Conservation (phyloP, 768 basidiomycete genomes). For the Saitozyma podzolica region DNA sequence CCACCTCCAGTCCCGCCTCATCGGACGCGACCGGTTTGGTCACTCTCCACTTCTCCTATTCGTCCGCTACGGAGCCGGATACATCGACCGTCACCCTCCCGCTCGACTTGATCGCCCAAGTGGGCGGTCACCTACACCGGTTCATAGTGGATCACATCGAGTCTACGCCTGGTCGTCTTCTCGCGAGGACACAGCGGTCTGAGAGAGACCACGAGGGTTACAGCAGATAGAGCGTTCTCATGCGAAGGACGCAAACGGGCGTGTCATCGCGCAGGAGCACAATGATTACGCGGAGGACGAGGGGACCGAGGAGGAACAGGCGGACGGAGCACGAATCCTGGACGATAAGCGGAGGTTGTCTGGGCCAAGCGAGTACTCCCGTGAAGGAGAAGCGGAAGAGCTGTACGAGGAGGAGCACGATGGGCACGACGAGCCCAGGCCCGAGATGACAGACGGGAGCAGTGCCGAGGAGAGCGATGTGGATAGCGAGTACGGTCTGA, state of each 20-base stretch:
- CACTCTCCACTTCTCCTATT: constrained; percentile 36
- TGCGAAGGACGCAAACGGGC: not conserved
- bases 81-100: constrained; percentile 24
- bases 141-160: constrained; percentile 11
- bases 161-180: too few species aligned
- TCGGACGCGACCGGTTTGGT: constrained; percentile 5
- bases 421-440: constrained; percentile 11
- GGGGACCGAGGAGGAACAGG: not conserved
- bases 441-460: constrained; percentile 42
- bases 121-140: constrained; percentile 11
- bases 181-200: too few species aligned
- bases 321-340: not conserved
- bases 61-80: constrained; percentile 19
- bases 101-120: constrained; percentile 9
- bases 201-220: not conserved
- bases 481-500: constrained; percentile 31
- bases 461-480: constrained; percentile 38
- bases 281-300: too few species aligned
- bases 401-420: not conserved
- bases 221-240: constrained; percentile 6
- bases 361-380: not conserved
- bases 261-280: not conserved
- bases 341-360: constrained; percentile 25
- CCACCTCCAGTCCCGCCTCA: not conserved
- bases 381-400: too few species aligned